Base-by-base conservation (phyloP, 805 yeast species). In the Saccharomyces mikatae region DNA sequence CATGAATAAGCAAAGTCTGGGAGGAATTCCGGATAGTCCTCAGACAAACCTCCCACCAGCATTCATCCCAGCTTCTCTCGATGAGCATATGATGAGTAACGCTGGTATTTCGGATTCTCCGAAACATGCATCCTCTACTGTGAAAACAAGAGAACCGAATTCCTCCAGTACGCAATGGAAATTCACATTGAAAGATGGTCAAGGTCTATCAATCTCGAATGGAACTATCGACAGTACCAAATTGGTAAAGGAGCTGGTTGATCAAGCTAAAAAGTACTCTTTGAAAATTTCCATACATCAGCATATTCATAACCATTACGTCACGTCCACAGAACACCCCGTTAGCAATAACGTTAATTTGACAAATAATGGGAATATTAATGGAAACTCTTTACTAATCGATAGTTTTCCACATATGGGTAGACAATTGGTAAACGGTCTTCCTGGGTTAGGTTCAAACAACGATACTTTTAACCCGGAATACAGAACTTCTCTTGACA, bases 301-400 rank as follows among this genome's bases (percentile, higher is more conserved):
- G 67, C 96, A 88, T 68, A 83, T 86, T 48, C 92, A 87, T 68
- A 88, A 88, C 65, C 90, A 87, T 69, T 84, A 86, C 68, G 75
- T 58, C 9, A 46, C 56, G 6, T 13, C 49, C 14, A 9, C 49
- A 14, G 49, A 24, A 4, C 21, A 29, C 17, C 17, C 47, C 30
- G 22, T 36, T 6, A 24, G 21, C 11, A 46, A 26, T 24, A 47
- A 41, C 13, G 10, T 13, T n/a, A 32, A 32, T 29, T 22, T 44
- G 14, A 4, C 32, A 22, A 48, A 52, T 31, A 46, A 13, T 9
- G 32, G 32, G 24, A 48, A 48, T 24, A 6, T 31, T 31, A n/a
- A 31, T 14, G 46, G 36, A 50, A 41, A 32, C n/a, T 10, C 50
- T 8, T 17, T 28, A 26, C 32, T 22, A 28, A 36, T 36, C 6